phyloP scores from a whole-genome alignment of 495 filamentous ascomycete species.

The Lasiosphaeria hispida region DNA sequence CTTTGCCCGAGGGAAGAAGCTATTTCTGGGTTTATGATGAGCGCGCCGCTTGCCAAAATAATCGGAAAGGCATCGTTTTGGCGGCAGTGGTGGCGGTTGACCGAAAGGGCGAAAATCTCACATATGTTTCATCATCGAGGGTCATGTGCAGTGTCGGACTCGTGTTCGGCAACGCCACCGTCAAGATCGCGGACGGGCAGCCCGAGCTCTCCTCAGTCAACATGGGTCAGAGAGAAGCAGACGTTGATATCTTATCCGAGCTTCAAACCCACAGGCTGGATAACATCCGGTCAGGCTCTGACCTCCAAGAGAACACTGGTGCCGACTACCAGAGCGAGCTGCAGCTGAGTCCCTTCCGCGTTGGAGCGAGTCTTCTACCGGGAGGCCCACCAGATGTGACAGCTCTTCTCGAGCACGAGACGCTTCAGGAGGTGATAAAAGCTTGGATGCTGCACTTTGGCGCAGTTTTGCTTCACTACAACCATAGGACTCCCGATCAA shows the following conservation, averaged over 20 bases:
- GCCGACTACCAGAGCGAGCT: not conserved
- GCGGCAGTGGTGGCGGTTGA: not conserved
- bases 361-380: slow-evolving; percentile 4
- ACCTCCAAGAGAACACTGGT: slow-evolving; percentile 4
- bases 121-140: slow-evolving; percentile 4
- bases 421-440: not conserved
- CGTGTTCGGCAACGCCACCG: not conserved
- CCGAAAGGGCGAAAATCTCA: not conserved
- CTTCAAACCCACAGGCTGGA: slow-evolving; percentile 5
- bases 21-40: slow-evolving; percentile 11
- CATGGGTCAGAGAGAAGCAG: not conserved
- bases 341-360: slow-evolving; percentile 7
- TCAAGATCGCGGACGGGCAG: not conserved
- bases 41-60: not conserved
- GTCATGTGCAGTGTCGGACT: slow-evolving; percentile 7
- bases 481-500: not conserved
- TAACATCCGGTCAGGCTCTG: slow-evolving; percentile 3
- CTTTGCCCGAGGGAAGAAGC: slow-evolving; percentile 1
- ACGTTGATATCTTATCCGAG: not conserved
- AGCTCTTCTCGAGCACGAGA: not conserved
- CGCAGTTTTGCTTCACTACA: slow-evolving; percentile 3
- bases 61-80: not conserved
- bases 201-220: not conserved
- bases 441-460: slow-evolving; percentile 5
- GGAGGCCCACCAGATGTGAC: slow-evolving; percentile 1